phyloP scores from a whole-genome alignment of 2,329 filamentous ascomycete species.

The Neonectria sp. region DNA sequence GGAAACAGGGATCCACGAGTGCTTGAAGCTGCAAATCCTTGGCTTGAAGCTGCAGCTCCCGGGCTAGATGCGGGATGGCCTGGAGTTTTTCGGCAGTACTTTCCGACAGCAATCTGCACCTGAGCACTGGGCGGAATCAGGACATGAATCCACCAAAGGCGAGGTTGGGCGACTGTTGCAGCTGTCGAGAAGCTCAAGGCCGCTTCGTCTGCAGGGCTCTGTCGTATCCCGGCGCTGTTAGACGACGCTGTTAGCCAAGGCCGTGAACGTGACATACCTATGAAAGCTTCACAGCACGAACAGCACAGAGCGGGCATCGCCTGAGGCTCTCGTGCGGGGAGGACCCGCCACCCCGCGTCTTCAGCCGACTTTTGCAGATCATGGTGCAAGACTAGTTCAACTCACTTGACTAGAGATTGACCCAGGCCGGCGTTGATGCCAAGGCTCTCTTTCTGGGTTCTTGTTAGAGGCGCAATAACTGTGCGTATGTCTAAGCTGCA shows the following conservation, averaged over 20 bases:
- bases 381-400: constrained; percentile 5
- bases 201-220: neutral
- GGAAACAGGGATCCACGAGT: neutral
- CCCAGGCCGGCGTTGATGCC: neutral
- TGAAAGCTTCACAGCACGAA: neutral
- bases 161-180: neutral
- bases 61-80: constrained; percentile 7
- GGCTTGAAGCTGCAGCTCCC: neutral
- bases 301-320: neutral
- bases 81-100: neutral
- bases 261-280: neutral
- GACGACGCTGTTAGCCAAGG: neutral
- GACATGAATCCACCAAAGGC: constrained; percentile 12
- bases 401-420: neutral
- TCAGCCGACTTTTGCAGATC: constrained; percentile 14
- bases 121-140: constrained; percentile 4
- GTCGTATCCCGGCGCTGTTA: neutral
- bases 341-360: constrained; percentile 16
- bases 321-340: constrained; percentile 12
- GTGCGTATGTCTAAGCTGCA: neutral
- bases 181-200: neutral
- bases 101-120: neutral
- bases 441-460: neutral
- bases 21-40: neutral
- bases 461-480: neutral